Percentiles rank a stretch among this genome's conserved stretches.
These are phyloP conservation scores for Globisporangium parvum DNA, from an alignment of 352 stramenopile genomes.

Conservation along the genomic window DNA sequence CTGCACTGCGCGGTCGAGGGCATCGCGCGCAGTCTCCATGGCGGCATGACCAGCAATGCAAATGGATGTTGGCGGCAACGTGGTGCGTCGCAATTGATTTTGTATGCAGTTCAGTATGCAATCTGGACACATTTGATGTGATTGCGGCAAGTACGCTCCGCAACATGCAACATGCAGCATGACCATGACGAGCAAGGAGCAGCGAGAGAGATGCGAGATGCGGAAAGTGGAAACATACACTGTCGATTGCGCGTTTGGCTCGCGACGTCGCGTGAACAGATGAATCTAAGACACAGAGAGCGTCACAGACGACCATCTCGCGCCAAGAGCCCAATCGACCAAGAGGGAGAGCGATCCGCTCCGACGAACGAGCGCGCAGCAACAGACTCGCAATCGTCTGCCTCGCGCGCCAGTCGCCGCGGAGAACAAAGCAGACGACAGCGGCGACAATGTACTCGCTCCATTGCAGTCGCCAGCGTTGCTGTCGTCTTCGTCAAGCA, in stretches of 20 bases:
- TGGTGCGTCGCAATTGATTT: neutral
- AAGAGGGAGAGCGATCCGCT: neutral
- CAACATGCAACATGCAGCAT: no score
- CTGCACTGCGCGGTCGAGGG: constrained; percentile 26
- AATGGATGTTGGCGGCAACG: neutral
- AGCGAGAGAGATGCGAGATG: no score
- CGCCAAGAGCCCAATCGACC: no score
- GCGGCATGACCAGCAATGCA: neutral
- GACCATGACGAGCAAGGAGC: no score
- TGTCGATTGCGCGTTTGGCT: neutral
- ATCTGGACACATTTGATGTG: neutral
- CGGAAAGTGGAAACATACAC: neutral
- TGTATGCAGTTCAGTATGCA: neutral
- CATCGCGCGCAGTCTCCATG: constrained; percentile 24
- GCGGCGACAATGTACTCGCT: no score
- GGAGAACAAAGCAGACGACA: no score
- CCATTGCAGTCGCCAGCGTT: no score
- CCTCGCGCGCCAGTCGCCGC: no score
- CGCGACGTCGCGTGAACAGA: neutral
- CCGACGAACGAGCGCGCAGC: neutral
- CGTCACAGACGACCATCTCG: neutral
- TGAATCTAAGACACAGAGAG: neutral
- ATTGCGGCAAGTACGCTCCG: no score
- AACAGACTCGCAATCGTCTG: neutral
- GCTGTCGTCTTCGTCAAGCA: neutral